Evolutionary conservation across 345 rosid genomes (phyloP).

Genomic region (Linum trigynum): DNA sequence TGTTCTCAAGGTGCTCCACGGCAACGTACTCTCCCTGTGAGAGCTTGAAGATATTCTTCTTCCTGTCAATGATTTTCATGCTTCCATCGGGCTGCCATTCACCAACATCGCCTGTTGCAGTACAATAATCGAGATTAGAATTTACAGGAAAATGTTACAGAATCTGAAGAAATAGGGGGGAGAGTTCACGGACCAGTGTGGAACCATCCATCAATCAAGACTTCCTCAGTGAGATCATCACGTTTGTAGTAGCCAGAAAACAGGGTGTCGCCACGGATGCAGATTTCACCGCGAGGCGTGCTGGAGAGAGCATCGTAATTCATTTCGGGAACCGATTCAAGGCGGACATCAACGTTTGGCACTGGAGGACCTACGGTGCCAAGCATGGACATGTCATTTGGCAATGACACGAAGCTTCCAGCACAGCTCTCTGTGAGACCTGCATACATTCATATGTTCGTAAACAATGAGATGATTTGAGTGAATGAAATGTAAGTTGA

Average conservation of each 20-base stretch:
- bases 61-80: constrained; percentile 84
- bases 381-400: constrained; percentile 66
- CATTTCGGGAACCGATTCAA: constrained; percentile 97
- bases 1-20: constrained; percentile 89
- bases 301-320: constrained; percentile 77
- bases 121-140: not conserved
- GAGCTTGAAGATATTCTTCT: constrained; percentile 92
- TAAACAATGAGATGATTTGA: constrained; percentile 5
- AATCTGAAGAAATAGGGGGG: not conserved
- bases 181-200: constrained; percentile 56
- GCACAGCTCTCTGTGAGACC: constrained; percentile 98
- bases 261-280: constrained; percentile 62
- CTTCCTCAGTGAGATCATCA: constrained; percentile 82
- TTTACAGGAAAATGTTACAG: not conserved
- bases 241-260: constrained; percentile 91
- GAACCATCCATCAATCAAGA: constrained; percentile 84
- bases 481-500: not conserved
- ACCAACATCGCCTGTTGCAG: constrained; percentile 71
- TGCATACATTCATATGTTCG: constrained; percentile 13
- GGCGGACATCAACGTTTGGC: constrained; percentile 81
- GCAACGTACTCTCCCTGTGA: constrained; percentile 99
- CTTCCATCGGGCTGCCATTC: constrained; percentile 98
- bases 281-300: constrained; percentile 79
- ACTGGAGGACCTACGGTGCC: constrained; percentile 96
- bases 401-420: constrained; percentile 84